Percentiles rank a stretch among this genome's conserved stretches.
phyloP scores from a whole-genome alignment of 2,329 filamentous ascomycete species.

The Helotiales sp. region DNA sequence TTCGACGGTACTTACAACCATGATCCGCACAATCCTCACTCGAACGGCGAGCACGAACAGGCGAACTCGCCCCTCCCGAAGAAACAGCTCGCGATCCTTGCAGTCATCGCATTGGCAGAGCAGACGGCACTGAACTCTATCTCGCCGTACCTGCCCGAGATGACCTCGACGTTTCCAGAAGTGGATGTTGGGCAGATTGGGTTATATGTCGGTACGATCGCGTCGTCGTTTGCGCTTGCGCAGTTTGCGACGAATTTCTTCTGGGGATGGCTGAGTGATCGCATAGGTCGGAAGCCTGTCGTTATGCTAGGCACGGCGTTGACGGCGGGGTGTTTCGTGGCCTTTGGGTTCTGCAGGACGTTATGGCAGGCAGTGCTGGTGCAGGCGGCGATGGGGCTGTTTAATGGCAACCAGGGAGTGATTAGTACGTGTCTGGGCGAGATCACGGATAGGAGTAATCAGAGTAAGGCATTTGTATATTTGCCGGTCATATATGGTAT shows the following conservation, averaged over 20 bases:
- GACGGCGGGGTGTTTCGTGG: slow-evolving; percentile 79
- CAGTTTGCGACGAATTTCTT: slow-evolving; percentile 92
- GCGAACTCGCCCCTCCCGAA: slow-evolving; percentile 73
- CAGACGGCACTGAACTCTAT: slow-evolving; percentile 98
- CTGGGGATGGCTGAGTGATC: slow-evolving; percentile 85
- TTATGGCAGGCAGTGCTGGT: slow-evolving; percentile 86
- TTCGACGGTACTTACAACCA: slow-evolving; percentile 40
- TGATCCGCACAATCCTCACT: slow-evolving; percentile 35
- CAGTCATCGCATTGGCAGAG: slow-evolving; percentile 87
- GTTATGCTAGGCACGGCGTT: slow-evolving; percentile 82
- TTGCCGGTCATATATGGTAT: slow-evolving; percentile 95
- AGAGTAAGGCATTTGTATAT: slow-evolving; percentile 92
- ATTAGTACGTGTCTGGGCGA: slow-evolving; percentile 94
- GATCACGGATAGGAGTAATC: slow-evolving; percentile 93
- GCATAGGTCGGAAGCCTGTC: slow-evolving; percentile 80
- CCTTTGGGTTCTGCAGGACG: slow-evolving; percentile 84
- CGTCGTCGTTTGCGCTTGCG: slow-evolving; percentile 88
- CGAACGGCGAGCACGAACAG: slow-evolving; percentile 41
- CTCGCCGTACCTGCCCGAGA: slow-evolving; percentile 89
- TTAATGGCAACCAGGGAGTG: slow-evolving; percentile 94
- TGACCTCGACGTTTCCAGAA: slow-evolving; percentile 85
- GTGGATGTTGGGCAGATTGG: slow-evolving; percentile 75
- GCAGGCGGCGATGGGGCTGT: slow-evolving; percentile 86
- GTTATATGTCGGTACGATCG: slow-evolving; percentile 87
- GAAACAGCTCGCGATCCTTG: slow-evolving; percentile 81